Conservation (phyloP, 805 yeast species). For the Metahyphopichia silvanorum region DNA sequence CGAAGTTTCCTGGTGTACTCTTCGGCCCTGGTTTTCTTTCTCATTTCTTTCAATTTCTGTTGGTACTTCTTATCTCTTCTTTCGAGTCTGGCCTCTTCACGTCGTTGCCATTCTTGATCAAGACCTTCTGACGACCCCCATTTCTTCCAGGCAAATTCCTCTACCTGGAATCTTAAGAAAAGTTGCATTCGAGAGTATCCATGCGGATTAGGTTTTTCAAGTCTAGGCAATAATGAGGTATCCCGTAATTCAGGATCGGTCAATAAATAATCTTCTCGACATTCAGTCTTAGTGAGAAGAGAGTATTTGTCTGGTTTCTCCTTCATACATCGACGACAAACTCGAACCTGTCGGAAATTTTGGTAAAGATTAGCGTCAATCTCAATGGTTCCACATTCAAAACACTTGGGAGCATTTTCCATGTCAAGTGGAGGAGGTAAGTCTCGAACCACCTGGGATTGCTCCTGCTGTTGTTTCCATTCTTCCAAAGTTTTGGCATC, state of each 20-base stretch:
- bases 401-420: constrained; percentile 74
- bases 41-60: constrained; percentile 78
- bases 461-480: constrained; percentile 46
- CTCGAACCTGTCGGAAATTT: constrained; percentile 64
- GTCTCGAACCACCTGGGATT: constrained; percentile 40
- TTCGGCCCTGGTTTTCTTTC: constrained; percentile 89
- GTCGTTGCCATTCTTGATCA: constrained; percentile 87
- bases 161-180: constrained; percentile 87
- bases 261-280: constrained; percentile 84
- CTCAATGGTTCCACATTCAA: constrained; percentile 79
- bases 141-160: constrained; percentile 84
- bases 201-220: constrained; percentile 94
- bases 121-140: constrained; percentile 91
- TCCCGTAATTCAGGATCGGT: constrained; percentile 93
- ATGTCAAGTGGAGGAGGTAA: constrained; percentile 73
- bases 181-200: constrained; percentile 92
- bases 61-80: constrained; percentile 79
- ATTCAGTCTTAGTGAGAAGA: constrained; percentile 89
- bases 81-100: constrained; percentile 69
- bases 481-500: constrained; percentile 35
- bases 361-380: constrained; percentile 69
- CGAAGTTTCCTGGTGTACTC: constrained; percentile 72
- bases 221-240: constrained; percentile 57
- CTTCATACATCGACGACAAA: constrained; percentile 76
- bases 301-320: constrained; percentile 84